Conservation (phyloP, 2,329 filamentous ascomycete species). For the Aspergillus luchuensis region DNA sequence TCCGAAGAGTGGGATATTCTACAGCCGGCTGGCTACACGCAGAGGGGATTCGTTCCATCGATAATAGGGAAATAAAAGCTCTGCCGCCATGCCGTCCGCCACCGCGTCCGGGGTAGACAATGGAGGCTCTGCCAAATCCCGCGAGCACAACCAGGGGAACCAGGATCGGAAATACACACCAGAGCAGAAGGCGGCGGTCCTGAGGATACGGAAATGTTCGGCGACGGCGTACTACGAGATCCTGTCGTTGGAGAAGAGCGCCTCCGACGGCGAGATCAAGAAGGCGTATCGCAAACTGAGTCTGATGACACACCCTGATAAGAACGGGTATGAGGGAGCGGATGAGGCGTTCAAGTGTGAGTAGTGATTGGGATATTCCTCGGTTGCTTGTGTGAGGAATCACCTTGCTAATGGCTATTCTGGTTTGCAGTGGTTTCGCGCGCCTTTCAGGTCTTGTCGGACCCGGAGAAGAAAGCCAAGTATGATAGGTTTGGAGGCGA, state of each 20-base stretch:
- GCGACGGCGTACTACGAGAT: constrained; percentile 96
- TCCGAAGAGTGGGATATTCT: neutral
- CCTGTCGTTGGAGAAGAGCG: constrained; percentile 69
- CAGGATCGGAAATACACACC: constrained; percentile 69
- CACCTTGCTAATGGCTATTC: too few species aligned
- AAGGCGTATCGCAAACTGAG: constrained; percentile 96
- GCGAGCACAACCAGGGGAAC: constrained; percentile 54
- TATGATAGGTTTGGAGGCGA: constrained; percentile 90
- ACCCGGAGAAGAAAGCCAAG: constrained; percentile 87
- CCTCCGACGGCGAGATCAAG: constrained; percentile 83
- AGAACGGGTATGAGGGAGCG: constrained; percentile 93
- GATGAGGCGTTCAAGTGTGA: constrained; percentile 95
- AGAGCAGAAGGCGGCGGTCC: constrained; percentile 88
- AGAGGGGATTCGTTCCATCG: neutral
- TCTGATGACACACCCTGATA: constrained; percentile 94
- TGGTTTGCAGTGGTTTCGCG: constrained; percentile 71
- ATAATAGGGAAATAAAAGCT: neutral
- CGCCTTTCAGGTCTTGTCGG: constrained; percentile 89
- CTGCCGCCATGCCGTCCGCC: constrained; percentile 44
- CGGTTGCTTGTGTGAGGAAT: too few species aligned
- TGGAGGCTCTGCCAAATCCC: constrained; percentile 46
- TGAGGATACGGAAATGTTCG: constrained; percentile 81
- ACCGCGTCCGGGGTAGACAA: constrained; percentile 50
- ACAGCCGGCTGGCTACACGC: neutral
- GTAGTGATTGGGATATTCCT: constrained; percentile 25